Evolutionary conservation across 1,139 yeast species (phyloP), one percentile per base, ranked within the genome.

Genomic region (Candida sanyaensis): DNA sequence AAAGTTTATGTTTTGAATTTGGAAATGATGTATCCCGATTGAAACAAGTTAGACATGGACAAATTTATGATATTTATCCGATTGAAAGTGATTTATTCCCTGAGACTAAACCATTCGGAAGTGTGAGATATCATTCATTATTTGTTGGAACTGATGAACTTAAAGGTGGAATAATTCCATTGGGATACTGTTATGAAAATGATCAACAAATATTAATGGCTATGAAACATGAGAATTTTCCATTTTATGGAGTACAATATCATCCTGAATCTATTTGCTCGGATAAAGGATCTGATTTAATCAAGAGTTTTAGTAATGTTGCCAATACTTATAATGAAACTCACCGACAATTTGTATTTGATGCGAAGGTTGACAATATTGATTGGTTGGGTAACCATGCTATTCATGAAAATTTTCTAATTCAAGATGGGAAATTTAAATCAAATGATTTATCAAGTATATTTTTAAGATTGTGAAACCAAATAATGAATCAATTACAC

Each of bases 181-280:
- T 88, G 48, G 93, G 92, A 0, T 67, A 67, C 48, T 80, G 86
- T 50, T 53, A 52, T 44, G 77, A 73, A 42, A 65, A 17, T 56
- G 59, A 30, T 67, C 63, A 5, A 55, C 55, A 4, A 57, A 71
- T 87, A 2, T 63, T 90, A 37, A 92, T 93, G 99, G 96, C 96
- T 0, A 95, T 80, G 0, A 78, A 70, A 58, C 93, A 89, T 59
- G 57, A 47, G 0, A 27, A 45, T 0, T 66, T 72, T 27, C 98
- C 98, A 0, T 88, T 87, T 67, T 92, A 77, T 66, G 99, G 97
- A 0, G 97, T 95, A 2, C 99, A 95, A 59, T 95, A 92, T 60
- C 99, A 95, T 60, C 99, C 99, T 0, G 99, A 95, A 61, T 90
- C 97, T 0, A 81, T 93, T 37, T 90, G 97, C 59, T 91, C 98